Conservation (phyloP, 495 filamentous ascomycete species). For the Glarea lozoyensis region DNA sequence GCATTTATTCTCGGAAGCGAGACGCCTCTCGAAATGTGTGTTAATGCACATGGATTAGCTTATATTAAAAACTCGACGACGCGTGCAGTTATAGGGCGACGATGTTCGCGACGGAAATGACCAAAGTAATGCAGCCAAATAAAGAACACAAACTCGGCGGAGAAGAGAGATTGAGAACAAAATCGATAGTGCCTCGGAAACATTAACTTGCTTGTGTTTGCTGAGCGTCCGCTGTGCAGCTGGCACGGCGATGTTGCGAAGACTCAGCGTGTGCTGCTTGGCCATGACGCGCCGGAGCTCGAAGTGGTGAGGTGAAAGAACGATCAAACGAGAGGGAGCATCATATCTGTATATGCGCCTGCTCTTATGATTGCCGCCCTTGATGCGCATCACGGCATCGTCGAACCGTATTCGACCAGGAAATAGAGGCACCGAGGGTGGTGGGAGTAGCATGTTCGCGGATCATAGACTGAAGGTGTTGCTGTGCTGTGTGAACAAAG, state of each 20-base stretch:
- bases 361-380: not conserved
- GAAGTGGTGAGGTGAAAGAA: no score
- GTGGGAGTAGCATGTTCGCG: not conserved
- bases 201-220: not conserved
- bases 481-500: no score
- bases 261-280: no score
- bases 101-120: slow-evolving; percentile 2
- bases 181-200: not conserved
- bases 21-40: not conserved
- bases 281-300: no score
- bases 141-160: not conserved
- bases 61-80: not conserved
- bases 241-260: no score
- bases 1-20: not conserved
- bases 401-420: no score
- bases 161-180: not conserved
- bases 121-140: slow-evolving; percentile 1
- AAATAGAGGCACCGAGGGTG: not conserved
- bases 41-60: slow-evolving; percentile 2
- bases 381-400: not conserved
- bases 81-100: not conserved
- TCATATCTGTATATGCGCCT: no score
- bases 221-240: no score
- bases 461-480: no score
- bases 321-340: no score